Conservation (phyloP, 1,139 yeast species). For the Nakaseomyces nivariensis region DNA sequence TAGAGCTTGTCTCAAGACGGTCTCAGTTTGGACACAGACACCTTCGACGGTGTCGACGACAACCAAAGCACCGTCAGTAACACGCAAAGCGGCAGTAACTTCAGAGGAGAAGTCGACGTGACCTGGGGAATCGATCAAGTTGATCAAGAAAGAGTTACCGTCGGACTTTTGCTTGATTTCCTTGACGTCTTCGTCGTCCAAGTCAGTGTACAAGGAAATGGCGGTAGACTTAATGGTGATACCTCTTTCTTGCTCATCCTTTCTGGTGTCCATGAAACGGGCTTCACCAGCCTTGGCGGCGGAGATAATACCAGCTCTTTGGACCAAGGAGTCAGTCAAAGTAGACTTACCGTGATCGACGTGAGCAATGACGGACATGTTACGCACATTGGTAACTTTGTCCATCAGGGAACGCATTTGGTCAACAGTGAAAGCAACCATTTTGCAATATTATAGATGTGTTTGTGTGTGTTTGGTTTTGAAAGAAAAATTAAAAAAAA, state of each 20-base stretch:
- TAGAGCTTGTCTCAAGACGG: slow-evolving; percentile 97
- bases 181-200: slow-evolving; percentile 84
- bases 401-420: slow-evolving; percentile 99
- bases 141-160: slow-evolving; percentile 91
- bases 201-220: slow-evolving; percentile 86
- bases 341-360: slow-evolving; percentile 99
- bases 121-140: slow-evolving; percentile 99
- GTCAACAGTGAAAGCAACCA: slow-evolving; percentile 40
- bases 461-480: slow-evolving; percentile 5
- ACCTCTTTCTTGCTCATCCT: slow-evolving; percentile 99
- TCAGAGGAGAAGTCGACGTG: slow-evolving; percentile 99
- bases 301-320: slow-evolving; percentile 98
- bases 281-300: slow-evolving; percentile 99
- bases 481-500: neutral
- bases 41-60: slow-evolving; percentile 99
- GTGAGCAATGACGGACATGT: slow-evolving; percentile 99
- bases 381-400: slow-evolving; percentile 98
- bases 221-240: slow-evolving; percentile 98
- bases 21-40: slow-evolving; percentile 99
- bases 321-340: slow-evolving; percentile 97
- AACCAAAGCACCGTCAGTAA: slow-evolving; percentile 99
- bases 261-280: slow-evolving; percentile 99
- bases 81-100: slow-evolving; percentile 99
- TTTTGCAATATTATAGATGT: slow-evolving; percentile 14
- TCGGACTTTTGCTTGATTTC: slow-evolving; percentile 92